Conservation (phyloP, 139 green algal genomes). For the Coccomyxa sp. region DNA sequence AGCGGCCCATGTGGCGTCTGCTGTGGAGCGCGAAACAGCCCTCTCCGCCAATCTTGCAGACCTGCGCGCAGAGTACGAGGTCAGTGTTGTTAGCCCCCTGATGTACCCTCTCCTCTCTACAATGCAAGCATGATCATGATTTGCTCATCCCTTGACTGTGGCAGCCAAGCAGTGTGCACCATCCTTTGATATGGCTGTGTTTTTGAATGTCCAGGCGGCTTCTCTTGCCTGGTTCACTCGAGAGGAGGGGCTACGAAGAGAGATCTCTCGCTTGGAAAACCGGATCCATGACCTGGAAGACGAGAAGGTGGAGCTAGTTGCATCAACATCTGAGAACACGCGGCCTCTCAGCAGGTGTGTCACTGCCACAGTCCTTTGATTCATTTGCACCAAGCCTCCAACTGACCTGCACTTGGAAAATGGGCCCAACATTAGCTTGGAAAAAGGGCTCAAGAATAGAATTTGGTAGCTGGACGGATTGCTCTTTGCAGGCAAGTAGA, state of each 20-base stretch:
- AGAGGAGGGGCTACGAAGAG: conserved; percentile 29
- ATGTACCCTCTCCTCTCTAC: not conserved
- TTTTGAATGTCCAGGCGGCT: conserved; percentile 5
- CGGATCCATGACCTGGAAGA: conserved; percentile 34
- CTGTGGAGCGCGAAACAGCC: conserved; percentile 33
- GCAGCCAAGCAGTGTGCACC: not conserved
- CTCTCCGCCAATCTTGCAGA: conserved; percentile 20
- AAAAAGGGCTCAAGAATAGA: no score
- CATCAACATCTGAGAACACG: conserved; percentile 20
- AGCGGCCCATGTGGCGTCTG: conserved; percentile 23
- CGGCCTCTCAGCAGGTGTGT: conserved; percentile 33
- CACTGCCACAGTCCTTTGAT: not conserved
- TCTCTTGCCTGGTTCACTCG: conserved; percentile 13
- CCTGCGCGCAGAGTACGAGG: conserved; percentile 11
- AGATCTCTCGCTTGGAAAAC: conserved; percentile 24
- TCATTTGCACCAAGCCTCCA: no score
- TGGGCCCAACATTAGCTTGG: no score
- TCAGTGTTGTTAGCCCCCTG: not conserved
- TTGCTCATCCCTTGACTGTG: not conserved
- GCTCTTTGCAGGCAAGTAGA: conserved; percentile 40
- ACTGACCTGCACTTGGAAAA: no score
- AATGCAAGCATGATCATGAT: not conserved
- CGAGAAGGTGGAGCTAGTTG: conserved; percentile 27
- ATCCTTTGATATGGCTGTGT: not conserved
- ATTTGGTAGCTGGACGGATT: no score